A percentile compares a stretch with the other conserved stretches of the same genome.
These are phyloP conservation scores for Populus davidiana DNA, from an alignment of 345 rosid species.

Conservation along the genomic window DNA sequence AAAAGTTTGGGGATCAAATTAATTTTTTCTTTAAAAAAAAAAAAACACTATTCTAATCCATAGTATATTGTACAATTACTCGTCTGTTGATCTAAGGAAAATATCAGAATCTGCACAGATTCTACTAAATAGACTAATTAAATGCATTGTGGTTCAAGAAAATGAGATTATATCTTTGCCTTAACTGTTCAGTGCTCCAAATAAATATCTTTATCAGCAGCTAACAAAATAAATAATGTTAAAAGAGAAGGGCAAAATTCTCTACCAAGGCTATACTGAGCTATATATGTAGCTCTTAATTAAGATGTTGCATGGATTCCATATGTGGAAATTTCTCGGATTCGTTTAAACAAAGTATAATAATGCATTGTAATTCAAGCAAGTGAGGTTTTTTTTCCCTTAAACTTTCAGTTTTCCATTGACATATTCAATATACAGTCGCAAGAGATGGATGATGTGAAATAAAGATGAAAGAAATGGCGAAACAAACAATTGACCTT, in stretches of 20 bases:
- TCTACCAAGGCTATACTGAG: neutral
- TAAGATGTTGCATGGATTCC: neutral
- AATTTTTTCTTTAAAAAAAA: no score
- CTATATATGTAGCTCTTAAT: neutral
- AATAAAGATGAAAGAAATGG: slow-evolving; percentile 9
- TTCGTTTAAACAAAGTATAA: neutral
- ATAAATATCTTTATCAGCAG: neutral
- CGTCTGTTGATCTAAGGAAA: neutral
- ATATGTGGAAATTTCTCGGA: neutral
- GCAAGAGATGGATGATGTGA: neutral
- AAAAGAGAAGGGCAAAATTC: neutral
- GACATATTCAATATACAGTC: neutral
- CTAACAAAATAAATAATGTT: neutral
- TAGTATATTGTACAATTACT: neutral
- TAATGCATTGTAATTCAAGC: slow-evolving; percentile 17
- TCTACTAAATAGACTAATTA: neutral
- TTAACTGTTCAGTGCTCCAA: slow-evolving; percentile 9
- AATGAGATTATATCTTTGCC: neutral
- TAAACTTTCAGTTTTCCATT: slow-evolving; percentile 13
- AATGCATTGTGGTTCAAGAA: slow-evolving; percentile 17
- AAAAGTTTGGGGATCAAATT: no score
- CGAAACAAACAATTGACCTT: slow-evolving; percentile 20
- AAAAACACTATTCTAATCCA: no score
- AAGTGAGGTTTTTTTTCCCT: slow-evolving; percentile 13
- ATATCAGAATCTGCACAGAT: neutral